Conservation (phyloP, 306 rosid genomes). For the Cucumis hystrix region DNA sequence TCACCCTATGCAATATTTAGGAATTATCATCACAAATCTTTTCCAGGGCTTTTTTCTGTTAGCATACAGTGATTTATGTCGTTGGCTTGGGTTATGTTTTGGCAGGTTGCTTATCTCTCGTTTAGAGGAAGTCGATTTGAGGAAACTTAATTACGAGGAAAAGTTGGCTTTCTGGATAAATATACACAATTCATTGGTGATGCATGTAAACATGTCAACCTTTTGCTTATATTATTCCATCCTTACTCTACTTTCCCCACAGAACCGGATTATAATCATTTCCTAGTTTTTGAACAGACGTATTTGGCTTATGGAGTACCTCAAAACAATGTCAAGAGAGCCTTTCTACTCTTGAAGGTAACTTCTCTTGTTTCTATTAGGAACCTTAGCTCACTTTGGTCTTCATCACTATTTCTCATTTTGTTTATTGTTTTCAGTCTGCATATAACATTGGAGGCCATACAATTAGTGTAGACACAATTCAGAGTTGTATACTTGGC, state of each 20-base stretch:
- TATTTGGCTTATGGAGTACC: constrained; percentile 92
- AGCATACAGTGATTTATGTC: neutral
- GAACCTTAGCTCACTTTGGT: neutral
- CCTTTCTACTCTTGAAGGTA: constrained; percentile 80
- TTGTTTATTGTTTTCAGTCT: constrained; percentile 36
- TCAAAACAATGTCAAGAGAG: constrained; percentile 68
- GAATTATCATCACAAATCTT: neutral
- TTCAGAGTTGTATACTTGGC: constrained; percentile 64
- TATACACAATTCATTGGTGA: constrained; percentile 81
- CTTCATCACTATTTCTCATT: neutral
- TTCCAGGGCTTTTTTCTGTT: too few relatives aligned
- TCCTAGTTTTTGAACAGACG: constrained; percentile 39
- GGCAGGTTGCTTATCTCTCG: constrained; percentile 56
- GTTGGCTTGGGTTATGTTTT: constrained; percentile 12
- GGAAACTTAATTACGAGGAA: constrained; percentile 61
- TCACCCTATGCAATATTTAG: constrained; percentile 18
- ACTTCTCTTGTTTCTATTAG: neutral
- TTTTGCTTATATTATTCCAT: neutral
- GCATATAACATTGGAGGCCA: constrained; percentile 89
- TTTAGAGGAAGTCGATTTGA: constrained; percentile 64
- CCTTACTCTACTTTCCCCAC: neutral
- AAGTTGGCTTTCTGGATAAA: constrained; percentile 96
- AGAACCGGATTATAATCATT: neutral
- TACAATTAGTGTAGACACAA: constrained; percentile 71
- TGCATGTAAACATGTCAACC: constrained; percentile 59